A percentile compares a stretch with the other conserved stretches of the same genome.
phyloP scores from a whole-genome alignment of 495 filamentous ascomycete genomes.

The Aspergillus campestris region DNA sequence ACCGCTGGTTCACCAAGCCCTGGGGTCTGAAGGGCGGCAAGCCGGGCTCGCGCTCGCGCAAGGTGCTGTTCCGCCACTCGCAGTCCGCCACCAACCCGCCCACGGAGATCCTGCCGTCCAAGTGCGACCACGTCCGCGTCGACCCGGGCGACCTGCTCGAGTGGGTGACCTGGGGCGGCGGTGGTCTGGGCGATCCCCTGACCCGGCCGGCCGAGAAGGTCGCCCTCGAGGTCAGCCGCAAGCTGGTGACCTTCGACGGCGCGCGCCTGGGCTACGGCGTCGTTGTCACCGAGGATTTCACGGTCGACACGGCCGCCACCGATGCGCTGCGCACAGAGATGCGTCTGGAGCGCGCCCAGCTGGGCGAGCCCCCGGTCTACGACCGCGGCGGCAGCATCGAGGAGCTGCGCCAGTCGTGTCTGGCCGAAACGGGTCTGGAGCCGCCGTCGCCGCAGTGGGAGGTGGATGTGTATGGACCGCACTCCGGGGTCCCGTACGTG shows the following conservation, averaged over 20 bases:
- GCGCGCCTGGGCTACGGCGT: constrained; percentile 37
- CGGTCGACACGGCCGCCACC: constrained; percentile 22
- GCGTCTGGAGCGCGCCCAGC: constrained; percentile 8
- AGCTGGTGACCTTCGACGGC: constrained; percentile 37
- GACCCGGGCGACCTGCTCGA: constrained; percentile 41
- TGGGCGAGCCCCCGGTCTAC: constrained; percentile 16
- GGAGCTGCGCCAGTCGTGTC: constrained; percentile 20
- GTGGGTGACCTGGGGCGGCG: constrained; percentile 46
- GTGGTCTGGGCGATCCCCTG: constrained; percentile 41
- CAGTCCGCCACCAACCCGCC: constrained; percentile 18
- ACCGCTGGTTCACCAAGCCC: constrained; percentile 44
- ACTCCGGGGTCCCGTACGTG: constrained; percentile 25
- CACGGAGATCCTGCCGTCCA: constrained; percentile 28
- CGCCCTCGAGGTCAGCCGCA: constrained; percentile 37
- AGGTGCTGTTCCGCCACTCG: constrained; percentile 33
- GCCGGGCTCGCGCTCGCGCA: constrained; percentile 35
- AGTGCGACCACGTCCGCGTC: constrained; percentile 42
- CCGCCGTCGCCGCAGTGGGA: constrained; percentile 31
- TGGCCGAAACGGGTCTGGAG: constrained; percentile 31
- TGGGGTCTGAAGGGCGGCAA: constrained; percentile 42
- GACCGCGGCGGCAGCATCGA: constrained; percentile 33
- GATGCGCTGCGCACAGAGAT: constrained; percentile 22
- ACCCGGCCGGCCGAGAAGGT: constrained; percentile 38
- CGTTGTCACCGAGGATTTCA: constrained; percentile 23
- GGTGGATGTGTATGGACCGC: constrained; percentile 25